These are phyloP conservation scores for Neofusicoccum laricinum DNA, from an alignment of 2,329 filamentous ascomycete species.

Conservation along the genomic window DNA sequence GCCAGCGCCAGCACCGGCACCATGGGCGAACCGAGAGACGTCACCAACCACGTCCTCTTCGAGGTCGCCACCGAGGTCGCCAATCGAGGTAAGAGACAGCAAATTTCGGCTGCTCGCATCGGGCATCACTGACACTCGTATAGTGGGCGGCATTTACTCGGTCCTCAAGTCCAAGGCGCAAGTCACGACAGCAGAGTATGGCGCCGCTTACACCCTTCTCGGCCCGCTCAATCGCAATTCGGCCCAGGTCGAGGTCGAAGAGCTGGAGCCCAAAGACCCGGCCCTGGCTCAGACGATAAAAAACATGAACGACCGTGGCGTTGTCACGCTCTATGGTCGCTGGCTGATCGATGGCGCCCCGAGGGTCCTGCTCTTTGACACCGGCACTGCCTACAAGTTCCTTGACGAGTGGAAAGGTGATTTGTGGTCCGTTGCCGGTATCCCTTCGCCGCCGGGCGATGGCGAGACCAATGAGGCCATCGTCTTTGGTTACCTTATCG, in stretches of 20 bases:
- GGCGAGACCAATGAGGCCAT: slow-evolving; percentile 97
- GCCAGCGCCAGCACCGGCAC: not conserved
- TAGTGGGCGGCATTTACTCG: slow-evolving; percentile 97
- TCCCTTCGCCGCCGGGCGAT: slow-evolving; percentile 88
- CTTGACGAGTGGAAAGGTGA: slow-evolving; percentile 97
- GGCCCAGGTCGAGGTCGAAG: slow-evolving; percentile 97
- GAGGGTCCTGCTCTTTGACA: slow-evolving; percentile 90
- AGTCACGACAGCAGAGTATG: slow-evolving; percentile 97
- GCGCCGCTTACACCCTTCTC: slow-evolving; percentile 91
- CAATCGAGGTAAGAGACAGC: slow-evolving; percentile 69
- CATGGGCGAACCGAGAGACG: slow-evolving; percentile 54
- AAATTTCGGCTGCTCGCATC: slow-evolving; percentile 19
- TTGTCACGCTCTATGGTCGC: slow-evolving; percentile 85
- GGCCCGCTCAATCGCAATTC: slow-evolving; percentile 90
- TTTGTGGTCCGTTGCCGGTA: slow-evolving; percentile 87
- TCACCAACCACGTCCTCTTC: slow-evolving; percentile 94
- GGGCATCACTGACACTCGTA: slow-evolving; percentile 18
- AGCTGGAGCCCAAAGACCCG: slow-evolving; percentile 77
- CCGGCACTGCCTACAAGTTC: slow-evolving; percentile 85
- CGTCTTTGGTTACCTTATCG: slow-evolving; percentile 94
- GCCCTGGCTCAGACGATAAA: slow-evolving; percentile 79
- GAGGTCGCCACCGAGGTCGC: slow-evolving; percentile 97
- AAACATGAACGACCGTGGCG: slow-evolving; percentile 89
- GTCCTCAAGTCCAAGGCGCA: slow-evolving; percentile 98
- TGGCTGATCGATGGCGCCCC: slow-evolving; percentile 98